Evolutionary conservation across 352 stramenopile genomes (phyloP).

Genomic region (Phytophthora podocarpi): DNA sequence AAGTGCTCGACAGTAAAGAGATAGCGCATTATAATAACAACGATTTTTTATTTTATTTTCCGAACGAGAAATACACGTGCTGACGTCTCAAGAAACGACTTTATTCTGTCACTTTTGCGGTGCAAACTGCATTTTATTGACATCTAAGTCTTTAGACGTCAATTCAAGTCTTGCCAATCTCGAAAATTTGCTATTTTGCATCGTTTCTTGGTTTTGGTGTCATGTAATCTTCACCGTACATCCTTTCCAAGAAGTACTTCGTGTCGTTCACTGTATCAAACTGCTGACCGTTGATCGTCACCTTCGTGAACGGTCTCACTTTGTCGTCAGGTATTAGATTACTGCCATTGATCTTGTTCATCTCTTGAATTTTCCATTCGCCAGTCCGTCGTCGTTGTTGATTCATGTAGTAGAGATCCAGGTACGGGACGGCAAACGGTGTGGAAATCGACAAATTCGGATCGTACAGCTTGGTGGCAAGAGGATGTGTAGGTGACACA

Average conservation of each 20-base stretch:
- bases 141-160: not conserved
- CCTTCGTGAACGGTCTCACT: conserved; percentile 23
- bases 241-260: conserved; percentile 29
- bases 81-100: not conserved
- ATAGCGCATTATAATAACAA: too few species aligned
- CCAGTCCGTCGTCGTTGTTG: not conserved
- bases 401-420: conserved; percentile 42
- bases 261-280: conserved; percentile 41
- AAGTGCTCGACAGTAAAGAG: too few species aligned
- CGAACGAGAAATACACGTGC: not conserved
- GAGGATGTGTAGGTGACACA: conserved; percentile 42
- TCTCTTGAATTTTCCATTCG: conserved; percentile 30
- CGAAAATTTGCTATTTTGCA: not conserved
- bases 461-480: conserved; percentile 41
- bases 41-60: too few species aligned
- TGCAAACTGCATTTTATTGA: not conserved
- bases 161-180: not conserved
- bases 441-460: conserved; percentile 10
- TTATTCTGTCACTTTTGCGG: too few species aligned
- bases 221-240: conserved; percentile 45
- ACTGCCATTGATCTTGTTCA: conserved; percentile 23
- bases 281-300: conserved; percentile 30
- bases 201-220: conserved; percentile 17
- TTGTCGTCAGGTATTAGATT: conserved; percentile 21
- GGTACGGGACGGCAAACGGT: conserved; percentile 28